Base-by-base conservation (phyloP, 83 land plant species). In the Thuja plicata region DNA sequence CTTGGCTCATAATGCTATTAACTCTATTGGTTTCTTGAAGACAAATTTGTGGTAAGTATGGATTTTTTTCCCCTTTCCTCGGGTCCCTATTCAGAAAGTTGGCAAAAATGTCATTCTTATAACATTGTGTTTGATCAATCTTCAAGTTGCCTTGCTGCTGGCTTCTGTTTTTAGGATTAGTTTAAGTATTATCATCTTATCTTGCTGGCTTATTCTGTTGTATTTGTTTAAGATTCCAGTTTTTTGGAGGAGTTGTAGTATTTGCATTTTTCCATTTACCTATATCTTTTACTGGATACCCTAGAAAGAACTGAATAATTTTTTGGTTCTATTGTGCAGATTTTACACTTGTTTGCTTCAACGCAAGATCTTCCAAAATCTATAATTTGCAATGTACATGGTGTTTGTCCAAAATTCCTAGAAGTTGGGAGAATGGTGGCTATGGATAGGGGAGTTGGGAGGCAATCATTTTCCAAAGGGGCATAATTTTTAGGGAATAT, bases 401-500 rank as follows among this genome's bases (percentile, higher is more conserved):
- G 99, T 89, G 99, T 98, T 57, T 95, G 98, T 87, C 99, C 99
- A 43, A 97, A 92, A 84, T 98, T 98, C 89, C 87, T 98, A 77
- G 91, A 93, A 89, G 92, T 97, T 88, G 99, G 99, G 45, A 93
- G 93, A 76, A 94, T 92, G 89, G 79, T 98, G 41, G 97, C 98
- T 81, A 90, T 87, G 35, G 97, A 95, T 40, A 95, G 77, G 81
- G 94, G 92, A 84, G 90, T 37, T 88, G 99, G 95, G 37, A 89
- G 91, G 84, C 92, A 92, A 74, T 81, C 93, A 43, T 98, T 98
- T 85, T 94, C 97, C 12, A 94, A 97, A 87, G 99, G 99, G 85
- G 99, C 99, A 48, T 98, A 98, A 84, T 98, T 95, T 84, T 79
- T 98, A 43, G 99, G 99, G 88, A 98, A 98, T 92, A 98, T 98